Evolutionary conservation across 345 rosid species (phyloP), one percentile per base, ranked within the genome.

Genomic region (Populus euphratica): DNA sequence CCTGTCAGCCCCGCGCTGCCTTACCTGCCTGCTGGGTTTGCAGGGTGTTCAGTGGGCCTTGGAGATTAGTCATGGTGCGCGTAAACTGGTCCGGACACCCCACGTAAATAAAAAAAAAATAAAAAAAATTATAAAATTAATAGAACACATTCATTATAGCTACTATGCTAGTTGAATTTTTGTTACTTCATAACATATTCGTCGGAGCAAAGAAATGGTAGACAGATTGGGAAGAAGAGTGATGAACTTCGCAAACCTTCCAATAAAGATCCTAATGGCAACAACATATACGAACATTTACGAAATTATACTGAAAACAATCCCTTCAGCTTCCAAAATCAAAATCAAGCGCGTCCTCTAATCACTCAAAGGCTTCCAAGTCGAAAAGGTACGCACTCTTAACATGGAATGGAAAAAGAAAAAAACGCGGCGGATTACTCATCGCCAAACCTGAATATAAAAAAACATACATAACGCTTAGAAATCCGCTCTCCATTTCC

Each of bases 341-440:
- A 98, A 96, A 84, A 96, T 94, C 90, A 96, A 93, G 85, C 95
- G 99, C 77, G 95, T 92, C 20, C 97, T 96, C 16, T 94, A 91
- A 70, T 90, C 98, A 18, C 91, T 96, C 72, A 90, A 92, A 80
- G 97, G 97, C 67, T 91, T 96, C 89, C 91, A 92, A 9, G 92
- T 94, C 61, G 97, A 89, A 5, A 86, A 94, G 77, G 97, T 96
- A 77, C 88, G 85, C 18, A 94, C 97, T 1, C 90, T 94, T n/a
- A 94, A 92, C 94, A 90, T 92, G 97, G 97, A 92, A 25, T 97
- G 98, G 67, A 90, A 90, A 90, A 92, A 91, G 88, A 92, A 87
- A 95, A 33, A 90, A 89, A 81, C 89, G 93, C 52, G 93, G 97
- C 0, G 98, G 99, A 0, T 6, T 92, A 7, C 74, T 94, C 25